Percentiles rank a stretch among this genome's conserved stretches.
Evolutionary conservation across 495 filamentous ascomycete genomes (phyloP).

Genomic region (Patellaria atrata): DNA sequence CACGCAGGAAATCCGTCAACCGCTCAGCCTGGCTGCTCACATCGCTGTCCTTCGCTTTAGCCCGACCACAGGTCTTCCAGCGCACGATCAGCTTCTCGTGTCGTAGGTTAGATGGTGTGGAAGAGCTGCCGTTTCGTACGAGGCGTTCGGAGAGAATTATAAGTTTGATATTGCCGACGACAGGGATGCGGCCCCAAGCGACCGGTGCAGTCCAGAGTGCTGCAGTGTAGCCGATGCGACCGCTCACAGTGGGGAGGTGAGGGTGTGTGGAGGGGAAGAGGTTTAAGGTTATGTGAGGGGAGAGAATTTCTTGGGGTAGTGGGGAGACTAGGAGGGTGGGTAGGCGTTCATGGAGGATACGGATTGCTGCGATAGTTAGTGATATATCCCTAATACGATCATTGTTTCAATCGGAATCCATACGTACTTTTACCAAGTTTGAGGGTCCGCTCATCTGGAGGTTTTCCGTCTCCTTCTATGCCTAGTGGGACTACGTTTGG

Average conservation of each 20-base stretch:
- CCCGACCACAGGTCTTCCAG: conserved; percentile 55
- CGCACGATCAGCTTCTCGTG: conserved; percentile 74
- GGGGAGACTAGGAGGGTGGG: conserved; percentile 73
- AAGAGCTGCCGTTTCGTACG: conserved; percentile 39
- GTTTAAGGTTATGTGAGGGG: conserved; percentile 78
- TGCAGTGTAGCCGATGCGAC: conserved; percentile 77
- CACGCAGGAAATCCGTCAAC: conserved; percentile 34
- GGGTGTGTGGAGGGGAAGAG: conserved; percentile 96
- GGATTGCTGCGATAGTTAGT: conserved; percentile 45
- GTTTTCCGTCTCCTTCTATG: conserved; percentile 33
- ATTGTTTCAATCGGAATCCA: not conserved
- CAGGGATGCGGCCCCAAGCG: conserved; percentile 83
- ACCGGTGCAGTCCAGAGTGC: conserved; percentile 91
- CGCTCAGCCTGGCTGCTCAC: conserved; percentile 34
- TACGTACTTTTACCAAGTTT: conserved; percentile 78
- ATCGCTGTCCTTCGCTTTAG: conserved; percentile 23
- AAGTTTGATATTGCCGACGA: conserved; percentile 76
- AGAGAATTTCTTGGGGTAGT: conserved; percentile 74
- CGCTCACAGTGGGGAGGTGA: conserved; percentile 80
- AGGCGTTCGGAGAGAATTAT: conserved; percentile 81
- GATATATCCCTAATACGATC: not conserved
- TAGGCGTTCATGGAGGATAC: conserved; percentile 71
- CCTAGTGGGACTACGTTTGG: too few relatives aligned
- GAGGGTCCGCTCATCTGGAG: conserved; percentile 63
- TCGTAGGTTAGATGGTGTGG: conserved; percentile 27